A percentile compares a stretch with the other conserved stretches of the same genome.
These are phyloP conservation scores for Gynandropsis gynandra DNA, from an alignment of 345 rosid species.

Conservation along the genomic window DNA sequence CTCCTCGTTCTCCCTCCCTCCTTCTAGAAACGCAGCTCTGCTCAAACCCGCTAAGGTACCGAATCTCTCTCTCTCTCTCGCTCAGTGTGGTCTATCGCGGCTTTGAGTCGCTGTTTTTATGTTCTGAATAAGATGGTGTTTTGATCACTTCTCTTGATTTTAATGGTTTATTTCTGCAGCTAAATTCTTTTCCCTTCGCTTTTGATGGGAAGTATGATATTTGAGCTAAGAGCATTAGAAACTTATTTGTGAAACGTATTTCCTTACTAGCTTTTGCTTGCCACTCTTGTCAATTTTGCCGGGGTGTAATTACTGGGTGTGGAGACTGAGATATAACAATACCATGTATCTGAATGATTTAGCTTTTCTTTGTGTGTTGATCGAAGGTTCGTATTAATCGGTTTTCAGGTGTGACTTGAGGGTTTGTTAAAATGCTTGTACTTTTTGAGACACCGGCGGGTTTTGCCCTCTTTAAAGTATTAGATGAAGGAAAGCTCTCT, in stretches of 20 bases:
- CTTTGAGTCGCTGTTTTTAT: background rate
- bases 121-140: background rate
- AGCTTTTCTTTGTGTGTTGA: background rate
- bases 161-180: background rate
- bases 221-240: background rate
- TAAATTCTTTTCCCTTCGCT: background rate
- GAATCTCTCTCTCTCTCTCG: background rate
- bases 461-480: constrained; percentile 59
- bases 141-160: background rate
- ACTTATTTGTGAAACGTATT: background rate
- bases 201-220: background rate
- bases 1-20: background rate
- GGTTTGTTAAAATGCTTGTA: constrained; percentile 18
- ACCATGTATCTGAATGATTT: too few relatives aligned
- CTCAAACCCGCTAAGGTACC: constrained; percentile 9
- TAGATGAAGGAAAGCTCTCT: constrained; percentile 60
- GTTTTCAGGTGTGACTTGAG: constrained; percentile 1
- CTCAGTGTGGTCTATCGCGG: background rate
- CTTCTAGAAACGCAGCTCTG: constrained; percentile 9
- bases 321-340: too few relatives aligned
- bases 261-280: background rate
- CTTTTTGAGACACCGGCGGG: constrained; percentile 31
- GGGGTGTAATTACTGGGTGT: background rate
- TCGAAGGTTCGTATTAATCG: background rate
- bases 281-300: background rate